These are phyloP conservation scores for Colletotrichum lindemuthianum DNA, from an alignment of 2,329 filamentous ascomycete species.

Conservation along the genomic window DNA sequence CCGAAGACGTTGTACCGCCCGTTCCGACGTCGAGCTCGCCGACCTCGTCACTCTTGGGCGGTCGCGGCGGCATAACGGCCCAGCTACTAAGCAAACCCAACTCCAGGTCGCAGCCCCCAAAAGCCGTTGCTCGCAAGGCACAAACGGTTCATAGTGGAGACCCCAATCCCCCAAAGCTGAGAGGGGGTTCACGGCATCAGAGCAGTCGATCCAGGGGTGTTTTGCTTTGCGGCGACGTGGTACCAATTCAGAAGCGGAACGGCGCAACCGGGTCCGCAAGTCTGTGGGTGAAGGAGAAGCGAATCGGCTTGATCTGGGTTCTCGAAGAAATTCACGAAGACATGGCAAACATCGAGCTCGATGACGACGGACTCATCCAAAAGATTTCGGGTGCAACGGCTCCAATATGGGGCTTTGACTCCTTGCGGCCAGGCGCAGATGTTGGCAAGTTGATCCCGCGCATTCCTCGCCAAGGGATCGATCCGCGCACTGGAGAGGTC, in stretches of 20 bases:
- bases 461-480: conserved; percentile 80
- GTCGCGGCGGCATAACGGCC: conserved; percentile 81
- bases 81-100: conserved; percentile 86
- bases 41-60: conserved; percentile 71
- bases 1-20: conserved; percentile 50
- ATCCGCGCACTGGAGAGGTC: conserved; percentile 74
- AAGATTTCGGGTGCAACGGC: conserved; percentile 79
- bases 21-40: conserved; percentile 50
- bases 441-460: conserved; percentile 83
- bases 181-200: conserved; percentile 68
- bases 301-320: conserved; percentile 94
- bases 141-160: conserved; percentile 72
- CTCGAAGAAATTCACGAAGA: conserved; percentile 98
- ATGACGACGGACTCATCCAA: conserved; percentile 79
- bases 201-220: conserved; percentile 86
- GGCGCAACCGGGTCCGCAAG: conserved; percentile 92
- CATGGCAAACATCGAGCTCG: conserved; percentile 79
- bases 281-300: conserved; percentile 98
- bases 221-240: conserved; percentile 94
- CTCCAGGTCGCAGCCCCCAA: conserved; percentile 66
- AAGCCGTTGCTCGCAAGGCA: conserved; percentile 66
- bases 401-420: conserved; percentile 84
- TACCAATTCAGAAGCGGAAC: conserved; percentile 96
- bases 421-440: conserved; percentile 74
- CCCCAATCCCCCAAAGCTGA: conserved; percentile 63